Evolutionary conservation across 768 basidiomycete genomes (phyloP), one percentile per base, ranked within the genome.

Genomic region (Amanita rimosa): DNA sequence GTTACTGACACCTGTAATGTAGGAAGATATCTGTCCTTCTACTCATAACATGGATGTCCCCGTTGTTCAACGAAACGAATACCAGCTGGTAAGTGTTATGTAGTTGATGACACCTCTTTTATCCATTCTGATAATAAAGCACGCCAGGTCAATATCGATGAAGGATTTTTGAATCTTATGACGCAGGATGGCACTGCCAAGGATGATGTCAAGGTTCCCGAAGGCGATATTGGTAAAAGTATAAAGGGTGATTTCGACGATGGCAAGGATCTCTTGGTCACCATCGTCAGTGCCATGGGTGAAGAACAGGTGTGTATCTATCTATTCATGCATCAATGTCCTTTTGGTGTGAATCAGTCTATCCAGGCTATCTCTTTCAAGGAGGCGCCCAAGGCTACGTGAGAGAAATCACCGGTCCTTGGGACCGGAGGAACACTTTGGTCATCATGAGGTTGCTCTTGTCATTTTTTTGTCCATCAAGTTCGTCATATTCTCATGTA

Each of bases 21-120:
- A 90, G 86, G 89, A 92, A 79, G 89, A 90, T 76, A 88, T 92
- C 67, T 89, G 65, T 58, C 91, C 91, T 60, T 95, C 92, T 63
- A 99, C 95, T 66, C 96, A 99, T 80, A 99, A 99, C 76, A 93
- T 99, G 90, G 94, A 97, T 58, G 95, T 96, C 61, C 95, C 95
- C 67, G 88, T 96, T 71, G 92, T 99, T 64, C 53, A 24, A 43
- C 88, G 95, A 65, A 75, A 71, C 52, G 96, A 99, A 81, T 98
- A 83, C 77, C 76, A 84, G 61, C 83, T 99, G 62, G 87, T 91
- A 64, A 61, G 74, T 62, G 14, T 29, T 42, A 13, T 22, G n/a
- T 40, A 19, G 31, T 49, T 10, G 19, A 41, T 46, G 52, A 45
- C 29, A 3, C 10, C 3, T 29, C 29, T 29, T 40, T 19, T 52